Conservation (phyloP, 2,329 filamentous ascomycete species). For the Thelonectria blattea region DNA sequence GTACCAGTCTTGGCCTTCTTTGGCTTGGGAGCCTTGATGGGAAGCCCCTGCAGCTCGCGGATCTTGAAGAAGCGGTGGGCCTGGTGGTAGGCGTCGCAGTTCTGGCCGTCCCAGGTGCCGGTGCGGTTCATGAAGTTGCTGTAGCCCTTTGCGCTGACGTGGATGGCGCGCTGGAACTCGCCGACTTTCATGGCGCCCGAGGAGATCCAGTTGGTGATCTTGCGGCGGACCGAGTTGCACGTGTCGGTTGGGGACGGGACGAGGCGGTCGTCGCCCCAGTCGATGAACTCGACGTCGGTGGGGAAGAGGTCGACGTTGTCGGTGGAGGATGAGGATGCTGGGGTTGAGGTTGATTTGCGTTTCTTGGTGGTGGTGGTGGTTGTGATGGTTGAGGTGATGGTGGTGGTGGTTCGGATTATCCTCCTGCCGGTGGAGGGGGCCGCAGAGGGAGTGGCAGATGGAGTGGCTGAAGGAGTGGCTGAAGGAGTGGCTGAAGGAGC, state of each 20-base stretch:
- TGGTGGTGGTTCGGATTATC: no score
- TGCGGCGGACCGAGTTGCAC: conserved; percentile 35
- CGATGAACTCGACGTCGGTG: conserved; percentile 25
- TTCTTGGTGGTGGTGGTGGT: conserved; percentile 16
- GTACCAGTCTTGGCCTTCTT: conserved; percentile 42
- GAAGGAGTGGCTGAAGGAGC: background rate
- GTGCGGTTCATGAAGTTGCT: conserved; percentile 56
- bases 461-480: background rate
- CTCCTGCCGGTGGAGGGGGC: no score
- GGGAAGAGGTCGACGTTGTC: conserved; percentile 30
- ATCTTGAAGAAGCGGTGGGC: conserved; percentile 56
- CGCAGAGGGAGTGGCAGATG: no score
- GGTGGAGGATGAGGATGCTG: no score
- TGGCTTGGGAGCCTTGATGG: conserved; percentile 42
- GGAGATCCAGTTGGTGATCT: conserved; percentile 34
- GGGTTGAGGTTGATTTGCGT: conserved; percentile 32
- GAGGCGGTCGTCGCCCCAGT: conserved; percentile 29
- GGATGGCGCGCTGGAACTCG: conserved; percentile 52
- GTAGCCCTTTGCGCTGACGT: conserved; percentile 47
- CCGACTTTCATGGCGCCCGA: conserved; percentile 46
- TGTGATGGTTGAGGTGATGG: no score
- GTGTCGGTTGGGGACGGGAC: conserved; percentile 22
- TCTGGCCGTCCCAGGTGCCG: conserved; percentile 46
- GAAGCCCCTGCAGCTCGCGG: conserved; percentile 55
- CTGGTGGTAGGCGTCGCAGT: conserved; percentile 43